phyloP scores from a whole-genome alignment of 257 asterid species.

The Jaltomata sinuosa region DNA sequence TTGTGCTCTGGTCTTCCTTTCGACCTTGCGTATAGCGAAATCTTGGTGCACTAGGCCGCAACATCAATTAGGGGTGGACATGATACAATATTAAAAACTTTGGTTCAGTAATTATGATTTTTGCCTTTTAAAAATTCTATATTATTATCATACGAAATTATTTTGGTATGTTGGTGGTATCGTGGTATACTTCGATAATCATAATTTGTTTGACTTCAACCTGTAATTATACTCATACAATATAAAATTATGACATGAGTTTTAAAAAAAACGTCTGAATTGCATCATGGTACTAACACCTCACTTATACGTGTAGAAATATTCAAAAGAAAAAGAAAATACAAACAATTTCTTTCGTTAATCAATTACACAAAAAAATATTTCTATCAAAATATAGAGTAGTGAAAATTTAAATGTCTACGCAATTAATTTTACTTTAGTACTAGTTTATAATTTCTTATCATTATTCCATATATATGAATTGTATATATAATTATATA shows the following conservation, averaged over 20 bases:
- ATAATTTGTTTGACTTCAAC: background rate
- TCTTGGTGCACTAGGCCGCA: too few relatives aligned
- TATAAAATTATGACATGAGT: background rate
- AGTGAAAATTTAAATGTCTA: background rate
- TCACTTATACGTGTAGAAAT: background rate
- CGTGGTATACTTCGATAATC: rapidly evolving
- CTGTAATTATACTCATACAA: background rate
- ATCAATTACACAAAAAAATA: background rate
- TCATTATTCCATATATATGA: background rate
- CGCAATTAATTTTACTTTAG: background rate
- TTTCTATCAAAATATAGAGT: background rate
- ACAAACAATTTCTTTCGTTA: background rate
- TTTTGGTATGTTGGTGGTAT: too few relatives aligned
- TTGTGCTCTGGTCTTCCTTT: too few relatives aligned
- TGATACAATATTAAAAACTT: too few relatives aligned
- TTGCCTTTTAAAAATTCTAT: too few relatives aligned
- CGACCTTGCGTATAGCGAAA: too few relatives aligned
- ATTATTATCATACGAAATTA: too few relatives aligned
- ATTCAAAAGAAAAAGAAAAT: rapidly evolving
- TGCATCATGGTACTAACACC: background rate
- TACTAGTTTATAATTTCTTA: background rate
- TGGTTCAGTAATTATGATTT: too few relatives aligned
- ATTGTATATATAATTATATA: too few relatives aligned
- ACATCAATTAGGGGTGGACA: too few relatives aligned
- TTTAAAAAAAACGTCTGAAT: background rate